Evolutionary conservation across 2,329 filamentous ascomycete genomes (phyloP).

Genomic region (Conoideocrella luteorostrata): DNA sequence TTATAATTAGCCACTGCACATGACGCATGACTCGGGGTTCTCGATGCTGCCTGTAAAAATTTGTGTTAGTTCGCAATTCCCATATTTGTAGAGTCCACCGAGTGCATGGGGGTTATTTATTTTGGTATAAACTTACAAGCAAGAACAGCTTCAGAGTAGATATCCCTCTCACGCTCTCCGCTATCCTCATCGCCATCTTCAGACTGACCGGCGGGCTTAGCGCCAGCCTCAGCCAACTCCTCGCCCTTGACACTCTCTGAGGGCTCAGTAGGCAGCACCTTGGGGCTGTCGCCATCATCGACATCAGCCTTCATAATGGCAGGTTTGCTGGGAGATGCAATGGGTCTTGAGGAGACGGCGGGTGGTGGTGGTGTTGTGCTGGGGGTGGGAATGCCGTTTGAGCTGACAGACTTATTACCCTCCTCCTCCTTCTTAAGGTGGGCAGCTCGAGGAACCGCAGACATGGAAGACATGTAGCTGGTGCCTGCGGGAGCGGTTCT

Average conservation of each 20-base stretch:
- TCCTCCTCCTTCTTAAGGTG: constrained; percentile 52
- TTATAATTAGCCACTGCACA: constrained; percentile 82
- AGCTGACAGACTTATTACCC: constrained; percentile 28
- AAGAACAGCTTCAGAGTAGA: constrained; percentile 89
- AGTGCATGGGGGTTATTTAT: no score
- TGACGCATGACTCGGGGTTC: constrained; percentile 88
- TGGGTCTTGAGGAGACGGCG: constrained; percentile 30
- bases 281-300: constrained; percentile 72
- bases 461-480: constrained; percentile 50
- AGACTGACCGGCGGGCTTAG: constrained; percentile 49
- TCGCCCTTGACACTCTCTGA: constrained; percentile 55
- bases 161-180: constrained; percentile 76
- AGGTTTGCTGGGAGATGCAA: constrained; percentile 53
- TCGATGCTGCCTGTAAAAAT: constrained; percentile 74
- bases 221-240: constrained; percentile 53
- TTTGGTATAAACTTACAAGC: no score
- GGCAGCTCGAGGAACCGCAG: constrained; percentile 61
- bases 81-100: no score
- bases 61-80: constrained; percentile 11
- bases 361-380: constrained; percentile 62
- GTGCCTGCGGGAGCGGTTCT: constrained; percentile 51
- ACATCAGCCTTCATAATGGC: constrained; percentile 70
- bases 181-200: constrained; percentile 70
- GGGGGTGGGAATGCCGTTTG: constrained; percentile 63
- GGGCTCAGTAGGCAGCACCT: constrained; percentile 69